Conservation (phyloP, 192 early-diverging fungal genomes). For the Fimicolochytrium jonesii region DNA sequence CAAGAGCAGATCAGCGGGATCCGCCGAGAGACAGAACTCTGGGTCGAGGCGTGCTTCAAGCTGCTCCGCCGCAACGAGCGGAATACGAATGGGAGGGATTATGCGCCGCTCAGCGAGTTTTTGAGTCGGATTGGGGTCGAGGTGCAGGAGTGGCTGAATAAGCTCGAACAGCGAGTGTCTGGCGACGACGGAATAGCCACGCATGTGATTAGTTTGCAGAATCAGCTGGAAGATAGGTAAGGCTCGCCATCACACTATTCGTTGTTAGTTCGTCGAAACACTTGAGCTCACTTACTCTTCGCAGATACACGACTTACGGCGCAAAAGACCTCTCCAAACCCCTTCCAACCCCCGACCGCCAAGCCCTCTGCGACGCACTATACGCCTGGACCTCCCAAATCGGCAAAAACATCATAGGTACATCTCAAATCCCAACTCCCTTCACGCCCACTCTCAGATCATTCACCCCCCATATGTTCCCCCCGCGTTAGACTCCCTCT, state of each 20-base stretch:
- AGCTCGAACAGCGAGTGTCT: constrained; percentile 42
- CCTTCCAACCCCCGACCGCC: constrained; percentile 36
- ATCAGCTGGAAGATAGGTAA: constrained; percentile 54
- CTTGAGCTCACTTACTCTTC: background rate
- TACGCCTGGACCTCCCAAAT: constrained; percentile 45
- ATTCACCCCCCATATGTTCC: background rate
- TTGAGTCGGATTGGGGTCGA: constrained; percentile 35
- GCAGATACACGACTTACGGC: constrained; percentile 43
- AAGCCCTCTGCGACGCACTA: constrained; percentile 36
- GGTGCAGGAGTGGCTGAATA: constrained; percentile 52
- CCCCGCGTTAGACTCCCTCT: constrained; percentile 31
- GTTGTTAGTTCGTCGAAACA: background rate
- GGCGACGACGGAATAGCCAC: constrained; percentile 56
- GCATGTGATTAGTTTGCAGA: constrained; percentile 49
- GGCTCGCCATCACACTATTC: background rate
- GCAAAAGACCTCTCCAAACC: constrained; percentile 42
- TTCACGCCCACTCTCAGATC: background rate
- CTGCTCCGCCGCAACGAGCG: constrained; percentile 46
- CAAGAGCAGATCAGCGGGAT: constrained; percentile 44
- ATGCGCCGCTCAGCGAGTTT: constrained; percentile 37
- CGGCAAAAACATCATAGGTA: constrained; percentile 34
- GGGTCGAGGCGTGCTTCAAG: constrained; percentile 43
- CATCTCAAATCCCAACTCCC: background rate
- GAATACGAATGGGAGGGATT: constrained; percentile 47
- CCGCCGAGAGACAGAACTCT: constrained; percentile 40